Evolutionary conservation across 306 rosid genomes (phyloP), one percentile per base, ranked within the genome.

Genomic region (cucumber (Cucumis sativus)): DNA sequence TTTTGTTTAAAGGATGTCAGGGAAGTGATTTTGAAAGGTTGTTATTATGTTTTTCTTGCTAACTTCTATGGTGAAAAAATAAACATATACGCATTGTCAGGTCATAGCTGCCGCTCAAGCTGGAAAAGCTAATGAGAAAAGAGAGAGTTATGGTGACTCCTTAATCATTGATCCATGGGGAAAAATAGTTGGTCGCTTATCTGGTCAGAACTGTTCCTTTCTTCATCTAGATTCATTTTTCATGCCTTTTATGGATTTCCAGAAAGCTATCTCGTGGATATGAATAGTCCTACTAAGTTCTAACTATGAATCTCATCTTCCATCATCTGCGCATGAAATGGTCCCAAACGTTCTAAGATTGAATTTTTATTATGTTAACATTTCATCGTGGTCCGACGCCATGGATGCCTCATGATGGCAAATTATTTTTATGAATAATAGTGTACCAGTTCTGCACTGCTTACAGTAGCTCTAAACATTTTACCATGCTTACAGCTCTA

Each of bases 41-140:
- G 59, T 20, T 13, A 79, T 45, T 41, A 72, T 75, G 60, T 64
- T 41, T 41, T 72, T 79, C 41, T 67, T 66, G 37, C 81, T 12
- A 25, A 14, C 61, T 75, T 17, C 81, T 55, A 60, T 70, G 60
- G 61, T 78, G 78, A 60, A 20, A 62, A 77, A 75, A 54, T 40
- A 65, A 65, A 83, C 83, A 70, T 84, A 79, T 58, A 72, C 80
- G 62, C 80, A 73, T 77, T 83, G 45, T 78, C 85, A 95, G 99
- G 99, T 95, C 77, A 87, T 95, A 79, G 99, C 97, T 83, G 84
- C 99, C n/a, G 88, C 99, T 25, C 99, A 92, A 89, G 85, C 97
- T 78, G 99, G 99, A 58, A 83, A 79, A 57, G 87, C 91, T 82
- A 92, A 85, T 6, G 92, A 86, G 37, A 89, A 88, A 75, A 91